Base-by-base conservation (phyloP, 2,329 filamentous ascomycete genomes). In the Colletotrichum siamense region DNA sequence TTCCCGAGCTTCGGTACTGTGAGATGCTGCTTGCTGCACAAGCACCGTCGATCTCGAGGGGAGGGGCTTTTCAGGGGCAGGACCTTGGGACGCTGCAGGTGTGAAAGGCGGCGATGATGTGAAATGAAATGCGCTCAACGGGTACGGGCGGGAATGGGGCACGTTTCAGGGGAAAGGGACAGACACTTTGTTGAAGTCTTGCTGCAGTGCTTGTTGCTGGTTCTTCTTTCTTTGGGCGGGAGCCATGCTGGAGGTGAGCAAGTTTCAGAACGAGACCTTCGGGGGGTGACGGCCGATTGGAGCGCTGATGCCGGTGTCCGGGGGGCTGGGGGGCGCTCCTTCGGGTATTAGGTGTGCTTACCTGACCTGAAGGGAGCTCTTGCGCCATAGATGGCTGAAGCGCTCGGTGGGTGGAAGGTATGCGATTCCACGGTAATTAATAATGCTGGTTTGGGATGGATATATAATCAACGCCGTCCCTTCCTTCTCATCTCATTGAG, bases 261-360 rank as follows among this genome's bases (percentile, higher is more conserved):
- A 72, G 77, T 78, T 78, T 78, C 77, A 78, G 75, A 77, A 59
- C 61, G 69, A 67, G 73, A 66, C 63, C 59, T 57, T 70, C 32
- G 55, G 69, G 71, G 73, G 74, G 59, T 44, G 18, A 55, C 28
- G 18, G 44, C 61, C n/a, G 64, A 15, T 69, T 32, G 39, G 71
- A 63, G 65, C 59, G 55, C 66, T 67, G 32, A 28, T 61, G 57
- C n/a, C 57, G 57, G 26, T 26, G 57, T 61, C 57, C 57, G 57
- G 57, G 36, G 61, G 62, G 52, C 18, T 30, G 39, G 49, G 36
- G 52, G 24, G 18, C 44, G n/a, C 13, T 52, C n/a, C n/a, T 52
- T 52, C 44, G 44, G 44, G 44, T 52, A 52, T 52, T 52, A 52
- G 44, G 44, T 22, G n/a, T 52, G 44, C 44, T 52, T 52, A 24